Evolutionary conservation across 148 eudicot genomes (phyloP), one percentile per base, ranked within the genome.

Genomic region (Vaccinium corymbosum): DNA sequence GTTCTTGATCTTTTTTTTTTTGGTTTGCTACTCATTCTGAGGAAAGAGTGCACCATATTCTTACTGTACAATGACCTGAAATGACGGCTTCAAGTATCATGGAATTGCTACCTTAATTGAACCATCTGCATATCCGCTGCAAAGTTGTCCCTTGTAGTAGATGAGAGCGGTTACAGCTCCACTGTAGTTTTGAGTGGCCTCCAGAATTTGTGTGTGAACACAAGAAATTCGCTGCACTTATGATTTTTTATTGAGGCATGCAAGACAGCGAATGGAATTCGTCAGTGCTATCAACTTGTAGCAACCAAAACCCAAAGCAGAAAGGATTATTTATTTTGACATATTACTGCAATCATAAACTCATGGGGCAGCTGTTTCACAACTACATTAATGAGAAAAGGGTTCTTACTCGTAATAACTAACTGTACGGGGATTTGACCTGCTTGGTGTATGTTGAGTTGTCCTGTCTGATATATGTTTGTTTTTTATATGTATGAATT

Each of bases 161-260:
- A 88, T 87, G 72, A 91, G 92, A 59, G 92, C 86, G 29, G 87
- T 90, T 59, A 91, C 93, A 78, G 93, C 89, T 77, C 92, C 93
- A 73, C 85, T 87, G 55, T 56, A 17, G 80, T 81, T 88, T n/a
- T 84, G 72, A 38, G 77, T 86, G 25, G 85, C 89, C 82, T 91
- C 93, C 25, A 91, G 86, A 77, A 87, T 61, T 86, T 91, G 93
- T 52, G 91, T 90, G 76, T 91, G 93, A 80, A 90, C 93, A 80
- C 93, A 91, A 80, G 93, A 91, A 84, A 91, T 91, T 80, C 91
- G 80, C 93, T 91, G 92, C 89, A 78, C 80, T 83, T 81, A 50
- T 62, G 82, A 68, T 88, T 74, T 29, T 55, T 55, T 48, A 74
- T 0, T 3, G 7, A 22, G 22, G 68, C 52, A 19, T 66, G 32